A percentile compares a stretch with the other conserved stretches of the same genome.
Evolutionary conservation across 2,329 filamentous ascomycete species (phyloP).

Genomic region (Dothideomycetidae sp.): DNA sequence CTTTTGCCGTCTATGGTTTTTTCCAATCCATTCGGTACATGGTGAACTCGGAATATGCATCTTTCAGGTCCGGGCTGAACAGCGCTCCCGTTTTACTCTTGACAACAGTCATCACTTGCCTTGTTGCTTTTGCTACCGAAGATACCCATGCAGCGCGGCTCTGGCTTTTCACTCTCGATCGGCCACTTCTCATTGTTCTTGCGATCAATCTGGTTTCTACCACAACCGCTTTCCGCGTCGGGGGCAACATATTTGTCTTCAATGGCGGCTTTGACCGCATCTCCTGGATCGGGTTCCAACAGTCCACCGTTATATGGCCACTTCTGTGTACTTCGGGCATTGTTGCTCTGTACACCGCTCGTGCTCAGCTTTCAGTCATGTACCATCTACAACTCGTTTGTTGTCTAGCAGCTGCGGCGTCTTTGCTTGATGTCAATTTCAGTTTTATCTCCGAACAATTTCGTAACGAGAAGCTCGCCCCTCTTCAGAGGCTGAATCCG

Average conservation of each 20-base stretch:
- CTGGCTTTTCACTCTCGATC: not conserved
- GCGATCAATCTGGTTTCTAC: conserved; percentile 2
- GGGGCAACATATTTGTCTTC: conserved; percentile 5
- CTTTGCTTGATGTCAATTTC: conserved; percentile 4
- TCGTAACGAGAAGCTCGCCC: not conserved
- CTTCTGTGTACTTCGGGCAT: conserved; percentile 2
- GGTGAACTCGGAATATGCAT: not conserved
- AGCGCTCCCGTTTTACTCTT: not conserved
- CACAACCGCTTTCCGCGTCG: not conserved
- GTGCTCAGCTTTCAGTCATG: not conserved
- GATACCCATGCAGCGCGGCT: conserved; percentile 6
- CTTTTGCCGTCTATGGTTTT: not conserved
- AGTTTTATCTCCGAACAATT: not conserved
- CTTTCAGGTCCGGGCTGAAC: not conserved
- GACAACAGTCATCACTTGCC: not conserved
- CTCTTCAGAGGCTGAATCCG: not conserved
- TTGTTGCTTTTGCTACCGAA: conserved; percentile 4
- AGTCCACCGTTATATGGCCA: conserved; percentile 4
- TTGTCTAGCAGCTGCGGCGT: not conserved
- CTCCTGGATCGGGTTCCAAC: not conserved
- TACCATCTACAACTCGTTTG: not conserved
- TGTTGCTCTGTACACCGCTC: not conserved
- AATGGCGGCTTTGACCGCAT: not conserved
- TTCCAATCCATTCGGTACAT: not conserved
- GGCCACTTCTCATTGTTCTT: conserved; percentile 1